phyloP scores from a whole-genome alignment of 768 basidiomycete genomes.

The Macrocybe gigantea region DNA sequence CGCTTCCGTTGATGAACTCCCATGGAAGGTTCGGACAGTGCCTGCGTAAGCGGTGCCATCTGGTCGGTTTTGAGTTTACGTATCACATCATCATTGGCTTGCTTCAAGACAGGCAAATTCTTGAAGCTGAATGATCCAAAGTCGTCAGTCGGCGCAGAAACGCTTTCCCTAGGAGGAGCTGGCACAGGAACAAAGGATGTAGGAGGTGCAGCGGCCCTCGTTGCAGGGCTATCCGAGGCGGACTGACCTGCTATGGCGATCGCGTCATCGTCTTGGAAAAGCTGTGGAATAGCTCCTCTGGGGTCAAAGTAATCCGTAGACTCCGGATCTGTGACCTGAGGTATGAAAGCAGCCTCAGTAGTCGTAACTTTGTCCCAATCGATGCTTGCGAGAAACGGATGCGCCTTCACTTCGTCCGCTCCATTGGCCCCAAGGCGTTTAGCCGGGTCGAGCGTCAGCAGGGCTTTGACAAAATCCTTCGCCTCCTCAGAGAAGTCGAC shows the following conservation, averaged over 20 bases:
- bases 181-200: constrained; percentile 34
- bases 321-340: constrained; percentile 91
- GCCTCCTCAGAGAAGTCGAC: constrained; percentile 82
- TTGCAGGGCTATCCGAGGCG: constrained; percentile 40
- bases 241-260: constrained; percentile 46
- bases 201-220: constrained; percentile 34
- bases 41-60: constrained; percentile 69
- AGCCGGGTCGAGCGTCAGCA: constrained; percentile 76
- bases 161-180: constrained; percentile 27
- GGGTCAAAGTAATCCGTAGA: constrained; percentile 99
- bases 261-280: constrained; percentile 88
- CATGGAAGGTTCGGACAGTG: constrained; percentile 55
- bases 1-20: constrained; percentile 60
- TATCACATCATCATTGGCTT: constrained; percentile 98
- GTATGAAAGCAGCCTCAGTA: constrained; percentile 91
- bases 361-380: constrained; percentile 92
- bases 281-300: constrained; percentile 83
- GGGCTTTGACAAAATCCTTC: constrained; percentile 82
- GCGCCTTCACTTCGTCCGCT: constrained; percentile 87
- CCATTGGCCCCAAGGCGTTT: constrained; percentile 82
- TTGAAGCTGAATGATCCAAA: constrained; percentile 99
- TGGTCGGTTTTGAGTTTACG: constrained; percentile 92
- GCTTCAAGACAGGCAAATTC: constrained; percentile 92
- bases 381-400: constrained; percentile 85
- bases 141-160: constrained; percentile 68